Evolutionary conservation across 108 stramenopile species (phyloP), one percentile per base, ranked within the genome.

Genomic region (Cyclotella baltica): DNA sequence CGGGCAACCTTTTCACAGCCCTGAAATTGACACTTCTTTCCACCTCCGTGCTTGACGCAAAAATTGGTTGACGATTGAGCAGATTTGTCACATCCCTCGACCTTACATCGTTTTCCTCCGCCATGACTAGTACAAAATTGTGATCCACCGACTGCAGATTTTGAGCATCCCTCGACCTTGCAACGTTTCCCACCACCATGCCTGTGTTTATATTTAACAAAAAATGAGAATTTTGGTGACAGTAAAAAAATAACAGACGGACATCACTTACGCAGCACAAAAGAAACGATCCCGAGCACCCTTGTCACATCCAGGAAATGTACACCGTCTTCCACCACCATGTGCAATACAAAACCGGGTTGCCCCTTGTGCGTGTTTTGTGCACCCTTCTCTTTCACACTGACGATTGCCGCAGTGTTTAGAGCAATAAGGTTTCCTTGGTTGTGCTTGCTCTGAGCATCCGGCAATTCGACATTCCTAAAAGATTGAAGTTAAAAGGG

Each of bases 1-100:
- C 93, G 87, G 36, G 96, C 88, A 62, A 94, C 96, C 73, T 94
- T 94, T 50, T 89, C 86, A 62, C 96, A 96, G 19, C 90, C 88
- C 9, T 69, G 69, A 63, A 85, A 73, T 37, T 84, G 69, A 67
- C 96, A 97, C 70, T 93, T 95, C 77, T 95, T 95, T n/a, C 98
- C 98, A 28, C 98, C 98, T n/a, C 98, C 98, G 75, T 99, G 98
- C 55, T 96, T 95, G 37, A 98, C 97, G 73, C 98, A 99, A 78
- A 92, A 98, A 67, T 93, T 88, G 4, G 98, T 99, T 30, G 93
- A 92, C 19, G 93, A 94, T 74, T 97, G 97, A 22, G 98, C 98
- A 29, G 95, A 95, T 82, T 98, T 97, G 76, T 89, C 90, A 62
- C 94, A 97, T 28, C 93, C 96, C 19, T 83, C 84, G 11, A 96